Conservation (phyloP, 1,284 basidiomycete genomes). For the Leccinum subrobustum region DNA sequence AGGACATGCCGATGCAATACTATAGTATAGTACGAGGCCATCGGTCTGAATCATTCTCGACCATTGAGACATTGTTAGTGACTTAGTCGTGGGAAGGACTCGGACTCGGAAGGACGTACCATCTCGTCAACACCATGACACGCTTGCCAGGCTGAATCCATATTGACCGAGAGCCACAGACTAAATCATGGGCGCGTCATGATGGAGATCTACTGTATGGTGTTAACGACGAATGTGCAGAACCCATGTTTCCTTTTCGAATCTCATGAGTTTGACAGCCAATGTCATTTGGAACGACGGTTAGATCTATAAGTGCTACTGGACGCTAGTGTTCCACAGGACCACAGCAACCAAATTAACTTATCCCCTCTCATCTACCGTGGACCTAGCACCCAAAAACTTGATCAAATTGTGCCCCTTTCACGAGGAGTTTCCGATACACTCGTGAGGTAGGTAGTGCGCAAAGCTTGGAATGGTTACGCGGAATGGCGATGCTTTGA, state of each 20-base stretch:
- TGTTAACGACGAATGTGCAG: no score
- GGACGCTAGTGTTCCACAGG: no score
- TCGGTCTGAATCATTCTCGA: not conserved
- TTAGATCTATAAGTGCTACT: no score
- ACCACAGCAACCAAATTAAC: no score
- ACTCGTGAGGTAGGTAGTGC: not conserved
- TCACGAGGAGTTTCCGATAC: no score
- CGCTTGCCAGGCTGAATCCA: no score
- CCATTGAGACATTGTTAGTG: not conserved
- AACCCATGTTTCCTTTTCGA: not conserved
- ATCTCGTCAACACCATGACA: no score
- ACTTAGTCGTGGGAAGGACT: not conserved
- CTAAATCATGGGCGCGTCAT: no score
- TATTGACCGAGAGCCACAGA: no score
- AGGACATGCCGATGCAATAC: not conserved
- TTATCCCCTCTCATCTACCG: not conserved
- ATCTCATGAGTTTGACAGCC: not conserved
- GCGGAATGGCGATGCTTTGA: slow-evolving; percentile 1
- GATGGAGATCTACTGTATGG: no score
- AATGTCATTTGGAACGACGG: no score
- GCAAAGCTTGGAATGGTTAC: slow-evolving; percentile 6
- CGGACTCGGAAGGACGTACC: not conserved
- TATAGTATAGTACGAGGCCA: not conserved
- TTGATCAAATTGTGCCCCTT: slow-evolving; percentile 6
- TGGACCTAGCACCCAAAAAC: slow-evolving; percentile 2